A percentile compares a stretch with the other conserved stretches of the same genome.
Evolutionary conservation across 2,329 filamentous ascomycete species (phyloP).

Genomic region (Decorospora gaudefroyi): DNA sequence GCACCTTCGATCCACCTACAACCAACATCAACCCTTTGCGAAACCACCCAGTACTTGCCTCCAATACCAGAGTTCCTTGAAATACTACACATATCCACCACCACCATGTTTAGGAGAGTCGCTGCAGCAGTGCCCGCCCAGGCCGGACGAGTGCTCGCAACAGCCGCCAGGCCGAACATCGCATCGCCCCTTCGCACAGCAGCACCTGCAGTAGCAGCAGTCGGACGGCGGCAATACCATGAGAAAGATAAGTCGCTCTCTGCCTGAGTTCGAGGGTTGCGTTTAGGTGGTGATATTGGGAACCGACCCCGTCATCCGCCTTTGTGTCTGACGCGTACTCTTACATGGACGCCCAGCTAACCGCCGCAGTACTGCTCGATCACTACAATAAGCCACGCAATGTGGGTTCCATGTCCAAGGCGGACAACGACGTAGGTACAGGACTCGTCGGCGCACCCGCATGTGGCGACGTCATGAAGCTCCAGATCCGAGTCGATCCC

Average conservation of each 20-base stretch:
- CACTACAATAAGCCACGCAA: constrained; percentile 81
- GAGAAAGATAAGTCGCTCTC: constrained; percentile 63
- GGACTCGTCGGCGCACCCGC: constrained; percentile 90
- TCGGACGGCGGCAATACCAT: constrained; percentile 60
- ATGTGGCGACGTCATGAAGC: constrained; percentile 91
- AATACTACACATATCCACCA: constrained; percentile 21
- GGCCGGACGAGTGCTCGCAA: constrained; percentile 56
- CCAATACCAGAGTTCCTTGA: neutral
- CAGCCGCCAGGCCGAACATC: constrained; percentile 56
- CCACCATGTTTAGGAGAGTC: constrained; percentile 63
- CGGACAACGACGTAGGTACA: constrained; percentile 81
- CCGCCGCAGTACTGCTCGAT: constrained; percentile 64
- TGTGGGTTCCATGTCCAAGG: constrained; percentile 78
- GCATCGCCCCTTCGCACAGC: constrained; percentile 52
- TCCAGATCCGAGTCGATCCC: constrained; percentile 90
- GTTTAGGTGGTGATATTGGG: constrained; percentile 20
- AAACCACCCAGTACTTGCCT: neutral
- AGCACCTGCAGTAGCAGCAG: constrained; percentile 49
- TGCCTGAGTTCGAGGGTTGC: neutral
- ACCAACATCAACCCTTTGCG: constrained; percentile 21
- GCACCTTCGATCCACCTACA: constrained; percentile 30
- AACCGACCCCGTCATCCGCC: constrained; percentile 9
- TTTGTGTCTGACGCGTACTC: neutral
- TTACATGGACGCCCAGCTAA: constrained; percentile 45
- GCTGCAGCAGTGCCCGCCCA: constrained; percentile 59